phyloP scores from a whole-genome alignment of 768 basidiomycete genomes.

The Collybia mongolica region DNA sequence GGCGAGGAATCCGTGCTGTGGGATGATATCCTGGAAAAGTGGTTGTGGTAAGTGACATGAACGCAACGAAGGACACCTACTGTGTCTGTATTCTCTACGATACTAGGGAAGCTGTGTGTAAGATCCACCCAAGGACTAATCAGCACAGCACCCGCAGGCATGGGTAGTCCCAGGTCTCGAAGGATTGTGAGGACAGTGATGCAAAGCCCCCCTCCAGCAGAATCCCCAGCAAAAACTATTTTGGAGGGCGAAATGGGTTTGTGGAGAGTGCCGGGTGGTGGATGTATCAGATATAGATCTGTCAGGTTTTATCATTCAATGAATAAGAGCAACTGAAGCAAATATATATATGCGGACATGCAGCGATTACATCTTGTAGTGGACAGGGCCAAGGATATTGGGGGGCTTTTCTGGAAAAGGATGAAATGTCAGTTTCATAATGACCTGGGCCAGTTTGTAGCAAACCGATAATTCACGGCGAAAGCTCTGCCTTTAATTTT shows the following conservation, averaged over 20 bases:
- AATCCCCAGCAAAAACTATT: slow-evolving; percentile 78
- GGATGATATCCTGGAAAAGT: slow-evolving; percentile 59
- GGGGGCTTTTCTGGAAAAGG: slow-evolving; percentile 58
- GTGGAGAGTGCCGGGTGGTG: slow-evolving; percentile 65
- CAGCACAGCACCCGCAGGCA: slow-evolving; percentile 74
- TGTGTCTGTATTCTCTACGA: slow-evolving; percentile 63
- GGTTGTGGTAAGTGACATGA: neutral
- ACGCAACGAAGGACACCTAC: slow-evolving; percentile 29
- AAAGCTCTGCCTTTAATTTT: slow-evolving; percentile 73
- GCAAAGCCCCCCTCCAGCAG: slow-evolving; percentile 71
- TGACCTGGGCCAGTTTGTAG: neutral
- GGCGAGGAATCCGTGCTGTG: slow-evolving; percentile 57
- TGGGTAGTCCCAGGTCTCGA: slow-evolving; percentile 66
- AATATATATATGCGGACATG: slow-evolving; percentile 42
- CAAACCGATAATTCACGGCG: slow-evolving; percentile 51
- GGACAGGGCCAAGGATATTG: slow-evolving; percentile 85
- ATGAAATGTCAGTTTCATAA: neutral
- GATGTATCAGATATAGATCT: slow-evolving; percentile 76
- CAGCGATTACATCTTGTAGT: slow-evolving; percentile 73
- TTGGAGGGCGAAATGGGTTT: slow-evolving; percentile 60
- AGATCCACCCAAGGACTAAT: slow-evolving; percentile 85
- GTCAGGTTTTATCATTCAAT: neutral
- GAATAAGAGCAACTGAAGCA: neutral
- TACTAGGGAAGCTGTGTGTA: slow-evolving; percentile 82
- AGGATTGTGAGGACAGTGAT: slow-evolving; percentile 60